A percentile compares a stretch with the other conserved stretches of the same genome.
Conservation (phyloP, 805 yeast species). For the Candida boleticola region DNA sequence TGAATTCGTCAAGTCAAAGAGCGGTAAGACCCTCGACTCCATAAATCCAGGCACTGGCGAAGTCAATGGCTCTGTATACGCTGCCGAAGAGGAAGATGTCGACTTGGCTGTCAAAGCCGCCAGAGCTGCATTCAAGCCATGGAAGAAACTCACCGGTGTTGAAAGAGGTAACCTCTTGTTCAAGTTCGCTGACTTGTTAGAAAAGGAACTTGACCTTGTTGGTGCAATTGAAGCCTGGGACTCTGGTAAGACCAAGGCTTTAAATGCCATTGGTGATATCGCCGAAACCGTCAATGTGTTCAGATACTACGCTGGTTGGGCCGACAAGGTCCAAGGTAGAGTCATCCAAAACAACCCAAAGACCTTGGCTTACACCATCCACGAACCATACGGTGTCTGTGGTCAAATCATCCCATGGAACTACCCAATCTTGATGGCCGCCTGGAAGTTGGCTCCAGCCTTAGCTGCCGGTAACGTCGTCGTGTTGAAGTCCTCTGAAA, state of each 20-base stretch:
- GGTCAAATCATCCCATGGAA: slow-evolving; percentile 50
- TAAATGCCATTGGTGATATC: slow-evolving; percentile 50
- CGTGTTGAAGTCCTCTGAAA: slow-evolving; percentile 71
- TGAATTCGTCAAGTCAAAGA: slow-evolving; percentile 37
- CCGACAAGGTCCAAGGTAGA: slow-evolving; percentile 53
- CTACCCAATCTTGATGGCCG: slow-evolving; percentile 57
- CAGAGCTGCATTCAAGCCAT: slow-evolving; percentile 36
- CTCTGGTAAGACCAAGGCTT: slow-evolving; percentile 45
- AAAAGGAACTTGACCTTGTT: slow-evolving; percentile 30
- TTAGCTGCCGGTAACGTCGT: slow-evolving; percentile 75
- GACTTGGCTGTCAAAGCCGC: slow-evolving; percentile 42
- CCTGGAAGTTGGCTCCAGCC: slow-evolving; percentile 84
- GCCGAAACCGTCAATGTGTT: slow-evolving; percentile 44
- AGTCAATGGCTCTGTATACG: slow-evolving; percentile 39
- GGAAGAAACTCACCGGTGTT: slow-evolving; percentile 47
- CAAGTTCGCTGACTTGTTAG: slow-evolving; percentile 37
- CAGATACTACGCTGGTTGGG: slow-evolving; percentile 62
- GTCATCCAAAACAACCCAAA: slow-evolving; percentile 43
- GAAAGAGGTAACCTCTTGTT: slow-evolving; percentile 37
- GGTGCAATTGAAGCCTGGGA: slow-evolving; percentile 46
- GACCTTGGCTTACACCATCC: slow-evolving; percentile 64
- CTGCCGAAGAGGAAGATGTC: slow-evolving; percentile 42
- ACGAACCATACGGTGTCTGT: slow-evolving; percentile 52
- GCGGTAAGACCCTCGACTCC: slow-evolving; percentile 38
- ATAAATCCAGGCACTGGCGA: slow-evolving; percentile 44